Percentiles rank a stretch among this genome's conserved stretches.
Conservation (phyloP, 2,329 filamentous ascomycete genomes). For the Colletotrichum magnum region DNA sequence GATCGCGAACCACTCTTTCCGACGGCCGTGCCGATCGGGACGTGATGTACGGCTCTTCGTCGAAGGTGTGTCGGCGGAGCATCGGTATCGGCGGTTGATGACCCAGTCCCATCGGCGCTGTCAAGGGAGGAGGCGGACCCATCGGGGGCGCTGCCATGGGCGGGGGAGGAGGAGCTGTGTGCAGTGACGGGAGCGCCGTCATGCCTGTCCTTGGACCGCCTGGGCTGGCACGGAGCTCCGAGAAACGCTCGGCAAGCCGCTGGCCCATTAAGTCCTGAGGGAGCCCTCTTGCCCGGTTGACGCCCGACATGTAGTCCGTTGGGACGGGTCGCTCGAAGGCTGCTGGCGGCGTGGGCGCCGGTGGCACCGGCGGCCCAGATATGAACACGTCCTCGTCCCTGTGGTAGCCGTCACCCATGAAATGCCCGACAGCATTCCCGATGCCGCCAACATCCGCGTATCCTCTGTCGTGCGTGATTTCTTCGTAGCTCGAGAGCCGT, state of each 20-base stretch:
- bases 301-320: slow-evolving; percentile 59
- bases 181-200: slow-evolving; percentile 41
- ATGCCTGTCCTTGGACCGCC: slow-evolving; percentile 40
- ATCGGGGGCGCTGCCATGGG: slow-evolving; percentile 39
- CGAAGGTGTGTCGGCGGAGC: slow-evolving; percentile 57
- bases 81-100: slow-evolving; percentile 47
- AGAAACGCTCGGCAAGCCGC: slow-evolving; percentile 65
- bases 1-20: slow-evolving; percentile 48
- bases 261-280: slow-evolving; percentile 62
- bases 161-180: slow-evolving; percentile 42
- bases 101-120: slow-evolving; percentile 33
- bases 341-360: slow-evolving; percentile 47
- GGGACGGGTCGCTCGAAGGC: slow-evolving; percentile 53
- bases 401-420: slow-evolving; percentile 73
- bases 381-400: slow-evolving; percentile 51
- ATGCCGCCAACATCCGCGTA: slow-evolving; percentile 57
- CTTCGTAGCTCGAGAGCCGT: slow-evolving; percentile 52
- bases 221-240: slow-evolving; percentile 57
- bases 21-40: slow-evolving; percentile 48
- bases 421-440: slow-evolving; percentile 69
- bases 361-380: slow-evolving; percentile 46
- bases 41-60: slow-evolving; percentile 56
- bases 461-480: slow-evolving; percentile 52
- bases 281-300: slow-evolving; percentile 58
- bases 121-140: slow-evolving; percentile 15